A percentile compares a stretch with the other conserved stretches of the same genome.
These are phyloP conservation scores for Termitomyces sp. DNA, from an alignment of 768 basidiomycete genomes.

Conservation along the genomic window DNA sequence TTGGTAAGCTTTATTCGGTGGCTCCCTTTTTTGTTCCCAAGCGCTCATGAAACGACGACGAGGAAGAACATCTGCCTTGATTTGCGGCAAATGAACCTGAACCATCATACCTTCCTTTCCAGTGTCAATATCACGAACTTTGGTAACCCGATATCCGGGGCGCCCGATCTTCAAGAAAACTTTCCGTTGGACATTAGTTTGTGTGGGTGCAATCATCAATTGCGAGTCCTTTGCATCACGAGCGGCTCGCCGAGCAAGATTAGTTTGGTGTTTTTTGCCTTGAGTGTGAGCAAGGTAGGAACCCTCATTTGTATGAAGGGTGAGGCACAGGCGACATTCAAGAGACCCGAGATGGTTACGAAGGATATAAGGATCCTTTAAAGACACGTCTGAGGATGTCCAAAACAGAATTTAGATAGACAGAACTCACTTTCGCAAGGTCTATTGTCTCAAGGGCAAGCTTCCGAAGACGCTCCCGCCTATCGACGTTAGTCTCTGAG, in stretches of 20 bases:
- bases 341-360: slow-evolving; percentile 98
- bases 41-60: slow-evolving; percentile 93
- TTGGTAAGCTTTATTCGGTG: slow-evolving; percentile 94
- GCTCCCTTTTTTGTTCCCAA: slow-evolving; percentile 95
- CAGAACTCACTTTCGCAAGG: slow-evolving; percentile 75
- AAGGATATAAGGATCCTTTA: slow-evolving; percentile 93
- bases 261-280: slow-evolving; percentile 99
- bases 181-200: slow-evolving; percentile 80
- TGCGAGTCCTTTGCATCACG: slow-evolving; percentile 93
- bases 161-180: slow-evolving; percentile 96
- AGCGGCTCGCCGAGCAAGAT: slow-evolving; percentile 95
- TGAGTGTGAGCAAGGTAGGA: slow-evolving; percentile 99
- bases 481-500: slow-evolving; percentile 92
- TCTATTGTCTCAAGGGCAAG: slow-evolving; percentile 97
- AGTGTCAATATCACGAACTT: slow-evolving; percentile 87
- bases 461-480: slow-evolving; percentile 90
- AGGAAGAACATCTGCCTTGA: slow-evolving; percentile 80
- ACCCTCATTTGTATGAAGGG: slow-evolving; percentile 98
- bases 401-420: not conserved
- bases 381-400: slow-evolving; percentile 4
- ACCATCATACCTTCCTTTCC: slow-evolving; percentile 97
- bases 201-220: slow-evolving; percentile 81
- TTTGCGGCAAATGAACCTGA: slow-evolving; percentile 93
- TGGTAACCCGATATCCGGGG: slow-evolving; percentile 94
- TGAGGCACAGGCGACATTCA: slow-evolving; percentile 96